Evolutionary conservation across 306 rosid genomes (phyloP).

Genomic region (Inga leiocalycina): DNA sequence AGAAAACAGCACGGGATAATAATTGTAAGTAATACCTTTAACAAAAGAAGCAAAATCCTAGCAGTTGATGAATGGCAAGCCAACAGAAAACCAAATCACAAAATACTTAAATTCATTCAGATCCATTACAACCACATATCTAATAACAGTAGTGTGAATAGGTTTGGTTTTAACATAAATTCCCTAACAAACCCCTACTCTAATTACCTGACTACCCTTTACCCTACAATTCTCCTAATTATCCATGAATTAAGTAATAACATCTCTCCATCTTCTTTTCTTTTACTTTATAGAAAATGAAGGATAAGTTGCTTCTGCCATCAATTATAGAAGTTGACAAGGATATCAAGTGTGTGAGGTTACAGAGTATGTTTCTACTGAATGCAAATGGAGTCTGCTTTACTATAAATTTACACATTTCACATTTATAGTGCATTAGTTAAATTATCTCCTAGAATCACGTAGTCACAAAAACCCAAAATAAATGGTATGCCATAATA

Average conservation of each 20-base stretch:
- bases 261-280: conserved; percentile 26
- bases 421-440: not conserved
- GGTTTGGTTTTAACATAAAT: not conserved
- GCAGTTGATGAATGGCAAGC: not conserved
- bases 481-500: conserved; percentile 24
- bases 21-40: conserved; percentile 23
- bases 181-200: not conserved
- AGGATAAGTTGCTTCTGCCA: conserved; percentile 31
- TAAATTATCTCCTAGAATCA: conserved; percentile 1
- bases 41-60: conserved; percentile 32
- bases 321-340: conserved; percentile 7
- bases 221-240: not conserved
- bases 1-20: conserved; percentile 36
- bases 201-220: not conserved
- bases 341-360: not conserved
- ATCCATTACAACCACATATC: not conserved
- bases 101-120: not conserved
- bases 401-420: conserved; percentile 21
- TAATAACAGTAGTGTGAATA: not conserved
- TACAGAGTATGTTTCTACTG: not conserved
- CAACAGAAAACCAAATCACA: not conserved
- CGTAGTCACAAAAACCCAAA: conserved; percentile 1
- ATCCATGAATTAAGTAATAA: not conserved
- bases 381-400: not conserved
- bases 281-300: not conserved